These are phyloP conservation scores for Pythium rhizo-oryzae DNA, from an alignment of 352 stramenopile species.

Conservation along the genomic window DNA sequence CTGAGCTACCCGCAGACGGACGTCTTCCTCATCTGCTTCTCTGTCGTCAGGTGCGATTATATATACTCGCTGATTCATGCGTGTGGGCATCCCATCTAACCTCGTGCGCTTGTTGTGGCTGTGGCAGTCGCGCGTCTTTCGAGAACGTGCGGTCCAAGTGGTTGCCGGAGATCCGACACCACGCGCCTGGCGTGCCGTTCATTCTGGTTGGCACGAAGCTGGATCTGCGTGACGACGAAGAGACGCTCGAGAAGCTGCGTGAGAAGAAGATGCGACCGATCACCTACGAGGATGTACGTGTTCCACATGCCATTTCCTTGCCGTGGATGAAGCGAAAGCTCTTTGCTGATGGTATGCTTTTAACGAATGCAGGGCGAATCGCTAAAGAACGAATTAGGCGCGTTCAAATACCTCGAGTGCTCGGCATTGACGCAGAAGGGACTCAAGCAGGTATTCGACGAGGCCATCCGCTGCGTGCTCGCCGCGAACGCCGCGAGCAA, in stretches of 20 bases:
- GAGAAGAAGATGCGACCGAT: slow-evolving; percentile 87
- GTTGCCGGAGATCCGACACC: slow-evolving; percentile 89
- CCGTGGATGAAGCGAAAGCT: not conserved
- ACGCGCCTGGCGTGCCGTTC: slow-evolving; percentile 91
- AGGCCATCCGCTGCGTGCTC: slow-evolving; percentile 91
- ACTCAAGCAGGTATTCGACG: slow-evolving; percentile 95
- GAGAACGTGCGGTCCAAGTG: slow-evolving; percentile 97
- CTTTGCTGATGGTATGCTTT: not conserved
- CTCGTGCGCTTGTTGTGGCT: not conserved
- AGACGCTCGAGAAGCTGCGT: slow-evolving; percentile 87
- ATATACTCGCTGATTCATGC: not conserved
- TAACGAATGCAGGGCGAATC: slow-evolving; percentile 60
- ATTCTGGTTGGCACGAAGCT: slow-evolving; percentile 97
- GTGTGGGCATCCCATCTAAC: not conserved
- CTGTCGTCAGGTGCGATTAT: slow-evolving; percentile 83
- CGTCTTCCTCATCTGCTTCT: slow-evolving; percentile 97
- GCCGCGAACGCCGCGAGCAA: slow-evolving; percentile 59
- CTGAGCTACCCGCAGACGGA: slow-evolving; percentile 97
- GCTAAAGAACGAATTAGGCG: slow-evolving; percentile 89
- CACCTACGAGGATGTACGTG: slow-evolving; percentile 64
- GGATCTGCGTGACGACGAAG: slow-evolving; percentile 90
- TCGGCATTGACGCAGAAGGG: slow-evolving; percentile 93
- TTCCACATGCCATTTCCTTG: not conserved
- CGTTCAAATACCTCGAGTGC: slow-evolving; percentile 94
- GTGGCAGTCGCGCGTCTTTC: slow-evolving; percentile 87